phyloP scores from a whole-genome alignment of 345 rosid genomes.

The Pugionium cornutum region DNA sequence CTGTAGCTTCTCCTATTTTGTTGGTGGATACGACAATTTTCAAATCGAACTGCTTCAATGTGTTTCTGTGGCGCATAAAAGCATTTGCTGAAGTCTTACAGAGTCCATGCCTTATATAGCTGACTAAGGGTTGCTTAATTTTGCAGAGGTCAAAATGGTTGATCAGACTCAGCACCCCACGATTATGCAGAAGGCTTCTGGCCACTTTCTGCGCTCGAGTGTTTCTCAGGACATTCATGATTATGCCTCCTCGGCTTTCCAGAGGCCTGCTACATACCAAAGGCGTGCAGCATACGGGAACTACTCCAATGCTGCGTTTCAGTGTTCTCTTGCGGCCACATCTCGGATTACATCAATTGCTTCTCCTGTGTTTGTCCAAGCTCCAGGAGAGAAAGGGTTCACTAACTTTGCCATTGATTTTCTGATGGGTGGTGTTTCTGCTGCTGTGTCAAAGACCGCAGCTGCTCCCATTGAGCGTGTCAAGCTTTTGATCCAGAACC shows the following conservation, averaged over 20 bases:
- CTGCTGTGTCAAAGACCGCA: too few species aligned
- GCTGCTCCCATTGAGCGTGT: too few species aligned
- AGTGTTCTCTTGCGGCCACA: constrained; percentile 36
- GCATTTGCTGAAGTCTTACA: too few species aligned
- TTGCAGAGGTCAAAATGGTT: constrained; percentile 38
- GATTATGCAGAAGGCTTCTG: constrained; percentile 66
- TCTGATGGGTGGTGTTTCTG: too few species aligned
- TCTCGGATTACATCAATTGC: constrained; percentile 35
- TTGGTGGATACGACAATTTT: too few species aligned
- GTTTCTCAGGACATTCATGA: constrained; percentile 51
- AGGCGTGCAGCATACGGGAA: constrained; percentile 54
- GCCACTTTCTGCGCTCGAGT: constrained; percentile 54
- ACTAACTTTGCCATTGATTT: too few species aligned
- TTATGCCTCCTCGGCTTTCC: constrained; percentile 36
- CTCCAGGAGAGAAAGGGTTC: too few species aligned
- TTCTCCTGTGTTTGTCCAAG: constrained; percentile 42
- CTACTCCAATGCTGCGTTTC: constrained; percentile 65
- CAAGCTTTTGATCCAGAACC: too few species aligned
- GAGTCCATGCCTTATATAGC: background rate
- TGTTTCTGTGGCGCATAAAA: too few species aligned
- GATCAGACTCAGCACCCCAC: constrained; percentile 58
- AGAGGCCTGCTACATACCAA: constrained; percentile 56
- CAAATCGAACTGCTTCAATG: too few species aligned
- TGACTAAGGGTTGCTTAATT: background rate
- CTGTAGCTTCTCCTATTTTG: too few species aligned